Conservation (phyloP, 768 basidiomycete species). For the Symmetrospora coprosmae region DNA sequence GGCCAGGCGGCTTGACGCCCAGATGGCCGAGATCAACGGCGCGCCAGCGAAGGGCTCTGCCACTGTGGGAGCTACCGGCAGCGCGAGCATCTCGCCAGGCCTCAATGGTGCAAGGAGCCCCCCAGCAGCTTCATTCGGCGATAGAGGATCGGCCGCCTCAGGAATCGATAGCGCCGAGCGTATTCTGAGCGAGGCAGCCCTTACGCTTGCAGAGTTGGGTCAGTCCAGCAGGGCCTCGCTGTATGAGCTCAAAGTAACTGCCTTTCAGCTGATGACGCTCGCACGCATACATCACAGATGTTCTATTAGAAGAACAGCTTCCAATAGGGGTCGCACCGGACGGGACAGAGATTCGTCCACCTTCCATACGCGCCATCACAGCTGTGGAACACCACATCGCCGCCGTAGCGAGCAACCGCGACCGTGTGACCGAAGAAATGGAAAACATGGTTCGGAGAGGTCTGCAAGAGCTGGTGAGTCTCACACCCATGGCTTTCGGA, state of each 20-base stretch:
- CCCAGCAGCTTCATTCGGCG: no score
- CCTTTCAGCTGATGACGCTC: neutral
- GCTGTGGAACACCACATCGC: conserved; percentile 57
- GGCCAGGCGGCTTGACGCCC: conserved; percentile 62
- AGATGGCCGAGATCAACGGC: conserved; percentile 58
- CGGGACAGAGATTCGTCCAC: conserved; percentile 37
- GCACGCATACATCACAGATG: neutral
- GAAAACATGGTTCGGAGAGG: conserved; percentile 75
- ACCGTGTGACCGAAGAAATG: conserved; percentile 69
- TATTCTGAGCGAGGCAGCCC: conserved; percentile 4
- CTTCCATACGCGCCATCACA: conserved; percentile 54
- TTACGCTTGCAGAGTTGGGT: conserved; percentile 2
- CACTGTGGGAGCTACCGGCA: conserved; percentile 79
- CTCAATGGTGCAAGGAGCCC: no score
- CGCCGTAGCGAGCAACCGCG: conserved; percentile 56
- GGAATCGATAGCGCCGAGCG: conserved; percentile 6
- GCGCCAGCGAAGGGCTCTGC: conserved; percentile 48
- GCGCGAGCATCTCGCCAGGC: no score
- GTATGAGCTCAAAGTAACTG: neutral
- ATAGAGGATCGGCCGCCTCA: no score
- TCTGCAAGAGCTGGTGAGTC: conserved; percentile 57
- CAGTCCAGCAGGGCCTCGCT: no score
- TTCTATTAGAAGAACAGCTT: neutral
- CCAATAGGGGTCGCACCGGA: conserved; percentile 17
- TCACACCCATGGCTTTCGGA: no score